Evolutionary conservation across 2,329 filamentous ascomycete genomes (phyloP), one percentile per base, ranked within the genome.

Genomic region (Apiospora saccharicola): DNA sequence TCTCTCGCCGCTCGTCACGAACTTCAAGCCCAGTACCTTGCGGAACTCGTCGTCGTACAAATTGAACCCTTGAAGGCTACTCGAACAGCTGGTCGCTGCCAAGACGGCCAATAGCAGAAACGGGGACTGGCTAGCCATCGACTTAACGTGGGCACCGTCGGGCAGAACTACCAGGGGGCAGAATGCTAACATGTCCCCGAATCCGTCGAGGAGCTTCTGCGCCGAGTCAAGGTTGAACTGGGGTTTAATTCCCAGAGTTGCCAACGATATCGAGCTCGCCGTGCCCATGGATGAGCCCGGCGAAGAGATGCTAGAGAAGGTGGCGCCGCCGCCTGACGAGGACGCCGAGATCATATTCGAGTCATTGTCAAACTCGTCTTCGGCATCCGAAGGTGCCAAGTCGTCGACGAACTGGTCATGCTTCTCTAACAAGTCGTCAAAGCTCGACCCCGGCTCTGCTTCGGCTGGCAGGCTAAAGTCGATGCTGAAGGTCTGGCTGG

Each of bases 1-100:
- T 71, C 87, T 85, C 80, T 91, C 89, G 0, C 89, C 88, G 3
- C 86, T 84, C 0, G 89, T 83, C 0, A 91, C 86, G 53, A 89
- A 86, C 77, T 88, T 90, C 64, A 88, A 81, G 1, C 85, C 87
- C n/a, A 90, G 75, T 0, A 89, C 83, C 76, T 89, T 89, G 43
- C 88, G 82, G 69, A 90, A 88, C 78, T 90, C 89, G 68, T 87
- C 85, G 41, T 90, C 89, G 64, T 90, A 89, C 3, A 88, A 80
- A 19, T 80, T 84, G 71, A 90, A 86, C 0, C 88, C 85, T 74
- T 88, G 86, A 30, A 87, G 76, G n/a, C 85, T 85, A 14, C 77
- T 81, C 43, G 85, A 84, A 1, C 83, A 85, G 46, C 87, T 86
- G 4, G 86, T 85, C 0, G 86, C 84, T 1, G 88, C 85, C 1